Evolutionary conservation across 352 stramenopile genomes (phyloP), one percentile per base, ranked within the genome.

Genomic region (Blastocystis sp.): DNA sequence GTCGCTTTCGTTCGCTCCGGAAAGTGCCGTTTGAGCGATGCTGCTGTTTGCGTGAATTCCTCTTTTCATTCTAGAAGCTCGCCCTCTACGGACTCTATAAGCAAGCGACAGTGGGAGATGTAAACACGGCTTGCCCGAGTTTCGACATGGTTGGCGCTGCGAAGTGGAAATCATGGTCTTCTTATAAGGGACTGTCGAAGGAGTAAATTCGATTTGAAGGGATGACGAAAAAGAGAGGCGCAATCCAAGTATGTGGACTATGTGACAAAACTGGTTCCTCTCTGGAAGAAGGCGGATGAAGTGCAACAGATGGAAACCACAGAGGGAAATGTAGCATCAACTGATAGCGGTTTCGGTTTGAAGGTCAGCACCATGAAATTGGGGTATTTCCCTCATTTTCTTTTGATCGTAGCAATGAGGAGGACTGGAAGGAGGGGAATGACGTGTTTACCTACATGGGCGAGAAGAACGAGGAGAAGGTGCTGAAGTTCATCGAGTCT

Each of bases 81-180:
- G 71, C 48, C 23, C 4, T 81, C 45, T 81, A 81, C 43, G 71
- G 71, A 53, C 11, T 64, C 21, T 81, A 41, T 23, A 81, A 81
- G 40, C 71, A 81, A 65, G 71, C 71, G 28, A 81, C 71, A n/a
- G 28, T 62, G 19, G 71, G 71, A 21, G 56, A 81, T 64, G 45
- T 64, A 21, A 28, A 65, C 23, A 45, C 28, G 64, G 40, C 43
- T 1, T 65, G 14, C 19, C 71, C 71, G 3, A 40, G 48, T 17
- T 60, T 89, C n/a, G 87, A 89, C 65, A 53, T 89, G 4, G 87
- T 89, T 19, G 76, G 23, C 2, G 1, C 40, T 9, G 87, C 87
- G 11, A 89, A 89, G 60, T 89, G 87, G 87, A 88, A 71, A 17
- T 61, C 76, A 0, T 89, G 87, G 87, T 9, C 48, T 19, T 62